Base-by-base conservation (phyloP, 768 basidiomycete genomes). In the Mycena filopes region DNA sequence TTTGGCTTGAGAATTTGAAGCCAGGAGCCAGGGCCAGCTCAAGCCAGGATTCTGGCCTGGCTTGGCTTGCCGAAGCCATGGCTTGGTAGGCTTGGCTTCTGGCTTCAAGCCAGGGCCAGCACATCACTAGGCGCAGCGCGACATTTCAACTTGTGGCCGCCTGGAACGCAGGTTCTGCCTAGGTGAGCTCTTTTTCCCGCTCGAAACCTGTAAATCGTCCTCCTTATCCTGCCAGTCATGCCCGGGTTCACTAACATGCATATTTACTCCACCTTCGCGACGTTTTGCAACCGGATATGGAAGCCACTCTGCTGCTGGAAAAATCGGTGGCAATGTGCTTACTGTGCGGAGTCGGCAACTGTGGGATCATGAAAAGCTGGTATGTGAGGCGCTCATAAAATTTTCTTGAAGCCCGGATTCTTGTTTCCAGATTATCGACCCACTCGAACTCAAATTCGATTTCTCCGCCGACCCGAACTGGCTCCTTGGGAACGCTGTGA, bases 341-440 rank as follows among this genome's bases (percentile, higher is more conserved):
- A 29, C 51, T 3, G 58, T 68, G 18, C 51, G 53, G 6, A 40
- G 58, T n/a, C n/a, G n/a, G n/a, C n/a, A n/a, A n/a, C 29, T 45
- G 3, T 68, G 67, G 67, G 67, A 63, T 29, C 54, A 64, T 15
- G 67, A 68, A n/a, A n/a, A 68, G 46, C 2, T 68, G 38, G 23
- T 56, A 48, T 33, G 67, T 68, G n/a, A n/a, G n/a, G 8, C 11
- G 20, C 29, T 2, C 36, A 36, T 9, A 1, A 1, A 25, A 18
- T 28, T 9, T n/a, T 23, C 28, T 28, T 36, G 7, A n/a, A 8
- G 7, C 4, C 12, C 11, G 28, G 38, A 16, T 13, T 15, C 31
- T 3, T 10, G 1, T 1, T 2, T n/a, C n/a, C n/a, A 64, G 67
- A 59, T 68, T 3, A 65, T 64, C 55, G 67, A 64, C 23, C 58